Evolutionary conservation across 495 filamentous ascomycete species (phyloP).

Genomic region (Penicillium cosmopolitanum): DNA sequence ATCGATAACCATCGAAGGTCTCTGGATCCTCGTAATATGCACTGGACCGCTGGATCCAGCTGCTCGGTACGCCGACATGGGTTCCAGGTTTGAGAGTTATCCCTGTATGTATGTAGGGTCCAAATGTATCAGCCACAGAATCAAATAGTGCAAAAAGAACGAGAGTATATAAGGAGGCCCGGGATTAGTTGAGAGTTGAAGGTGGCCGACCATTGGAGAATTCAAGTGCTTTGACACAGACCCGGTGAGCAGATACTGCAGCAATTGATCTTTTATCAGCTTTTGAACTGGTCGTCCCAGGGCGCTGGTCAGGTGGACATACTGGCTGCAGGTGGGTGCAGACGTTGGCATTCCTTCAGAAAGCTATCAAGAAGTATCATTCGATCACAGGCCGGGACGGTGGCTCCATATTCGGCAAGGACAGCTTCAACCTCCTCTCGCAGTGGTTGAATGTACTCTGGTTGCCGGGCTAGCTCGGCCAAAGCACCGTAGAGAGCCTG

Average conservation of each 20-base stretch:
- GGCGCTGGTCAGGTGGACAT: slow-evolving; percentile 14
- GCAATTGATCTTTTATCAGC: slow-evolving; percentile 1
- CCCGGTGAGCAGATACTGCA: slow-evolving; percentile 33
- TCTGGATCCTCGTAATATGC: slow-evolving; percentile 24
- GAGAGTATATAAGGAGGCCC: too few relatives aligned
- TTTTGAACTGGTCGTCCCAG: background rate
- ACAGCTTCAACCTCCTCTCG: slow-evolving; percentile 26
- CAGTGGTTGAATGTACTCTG: slow-evolving; percentile 31
- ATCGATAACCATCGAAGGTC: slow-evolving; percentile 35
- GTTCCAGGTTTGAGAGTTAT: slow-evolving; percentile 29
- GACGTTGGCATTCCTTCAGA: slow-evolving; percentile 34
- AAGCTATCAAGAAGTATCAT: slow-evolving; percentile 33
- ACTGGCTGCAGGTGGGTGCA: slow-evolving; percentile 33
- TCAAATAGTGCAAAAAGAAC: background rate
- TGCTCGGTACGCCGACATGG: slow-evolving; percentile 30
- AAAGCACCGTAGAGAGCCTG: slow-evolving; percentile 30
- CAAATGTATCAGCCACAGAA: background rate
- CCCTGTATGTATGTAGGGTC: slow-evolving; percentile 11
- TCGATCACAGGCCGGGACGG: slow-evolving; percentile 19
- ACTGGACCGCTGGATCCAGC: slow-evolving; percentile 26
- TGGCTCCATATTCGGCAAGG: slow-evolving; percentile 15
- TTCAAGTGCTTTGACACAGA: slow-evolving; percentile 20
- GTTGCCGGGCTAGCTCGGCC: slow-evolving; percentile 28
- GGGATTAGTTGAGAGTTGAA: background rate
- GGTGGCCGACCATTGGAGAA: slow-evolving; percentile 27